Percentiles rank a stretch among this genome's conserved stretches.
Evolutionary conservation across 768 basidiomycete genomes (phyloP).

Genomic region (Mrakia hoshinonis): DNA sequence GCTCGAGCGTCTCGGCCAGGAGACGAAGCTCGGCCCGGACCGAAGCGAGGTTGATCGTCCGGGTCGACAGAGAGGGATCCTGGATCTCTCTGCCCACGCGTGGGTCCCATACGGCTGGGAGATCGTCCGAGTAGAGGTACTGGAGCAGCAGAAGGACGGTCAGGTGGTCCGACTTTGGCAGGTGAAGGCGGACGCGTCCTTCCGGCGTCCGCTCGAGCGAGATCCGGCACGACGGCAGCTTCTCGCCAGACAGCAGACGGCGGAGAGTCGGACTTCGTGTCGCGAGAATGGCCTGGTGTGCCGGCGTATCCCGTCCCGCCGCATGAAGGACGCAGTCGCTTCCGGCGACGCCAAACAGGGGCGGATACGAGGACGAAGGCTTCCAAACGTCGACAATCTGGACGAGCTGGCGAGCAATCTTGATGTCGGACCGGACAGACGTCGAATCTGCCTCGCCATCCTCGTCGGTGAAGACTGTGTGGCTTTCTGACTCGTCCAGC

Average conservation of each 20-base stretch:
- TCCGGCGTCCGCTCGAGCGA: constrained; percentile 37
- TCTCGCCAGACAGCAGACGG: constrained; percentile 40
- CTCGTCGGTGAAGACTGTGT: neutral
- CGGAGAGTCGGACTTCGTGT: constrained; percentile 51
- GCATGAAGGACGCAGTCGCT: constrained; percentile 32
- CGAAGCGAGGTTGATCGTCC: constrained; percentile 42
- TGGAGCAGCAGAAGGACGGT: constrained; percentile 65
- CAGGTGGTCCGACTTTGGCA: constrained; percentile 57
- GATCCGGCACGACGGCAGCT: constrained; percentile 20
- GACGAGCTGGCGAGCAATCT: constrained; percentile 35
- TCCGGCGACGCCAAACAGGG: constrained; percentile 27
- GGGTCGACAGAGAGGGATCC: constrained; percentile 39
- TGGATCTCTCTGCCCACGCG: constrained; percentile 51
- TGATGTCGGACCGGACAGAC: constrained; percentile 37
- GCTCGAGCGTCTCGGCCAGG: constrained; percentile 53
- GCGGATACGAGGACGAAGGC: constrained; percentile 30
- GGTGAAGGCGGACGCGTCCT: constrained; percentile 25
- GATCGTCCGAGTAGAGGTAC: constrained; percentile 80
- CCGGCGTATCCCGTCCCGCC: constrained; percentile 46
- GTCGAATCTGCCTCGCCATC: constrained; percentile 43
- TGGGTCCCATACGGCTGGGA: constrained; percentile 75
- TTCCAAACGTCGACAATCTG: constrained; percentile 36
- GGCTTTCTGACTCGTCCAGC: constrained; percentile 22
- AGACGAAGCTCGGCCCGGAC: constrained; percentile 58
- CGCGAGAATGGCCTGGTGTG: constrained; percentile 58